These are phyloP conservation scores for Pulveroboletus ravenelii DNA, from an alignment of 768 basidiomycete species.

Conservation along the genomic window DNA sequence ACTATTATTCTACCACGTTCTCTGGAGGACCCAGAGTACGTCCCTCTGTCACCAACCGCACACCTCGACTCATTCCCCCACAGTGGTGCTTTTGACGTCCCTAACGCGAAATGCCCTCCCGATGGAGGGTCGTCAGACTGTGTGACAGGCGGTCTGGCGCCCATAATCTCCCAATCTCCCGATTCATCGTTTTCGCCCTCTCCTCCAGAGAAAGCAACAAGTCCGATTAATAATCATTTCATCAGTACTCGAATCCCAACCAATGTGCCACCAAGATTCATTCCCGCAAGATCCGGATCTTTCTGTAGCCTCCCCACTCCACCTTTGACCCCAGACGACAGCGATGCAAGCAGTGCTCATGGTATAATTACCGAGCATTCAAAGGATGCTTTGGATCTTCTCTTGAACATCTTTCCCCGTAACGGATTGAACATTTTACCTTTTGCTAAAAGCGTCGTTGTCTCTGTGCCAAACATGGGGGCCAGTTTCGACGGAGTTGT, in stretches of 20 bases:
- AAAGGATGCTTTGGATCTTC: slow-evolving; percentile 70
- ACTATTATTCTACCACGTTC: slow-evolving; percentile 92
- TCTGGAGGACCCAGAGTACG: slow-evolving; percentile 88
- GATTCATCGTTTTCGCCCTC: slow-evolving; percentile 31
- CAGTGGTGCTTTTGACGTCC: slow-evolving; percentile 96
- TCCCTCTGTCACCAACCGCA: slow-evolving; percentile 7
- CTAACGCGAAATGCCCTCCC: slow-evolving; percentile 89
- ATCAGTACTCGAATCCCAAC: slow-evolving; percentile 23
- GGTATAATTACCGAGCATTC: slow-evolving; percentile 42
- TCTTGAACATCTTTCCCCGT: slow-evolving; percentile 74
- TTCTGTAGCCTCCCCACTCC: slow-evolving; percentile 55
- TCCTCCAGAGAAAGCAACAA: slow-evolving; percentile 19
- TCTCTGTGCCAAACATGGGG: slow-evolving; percentile 64
- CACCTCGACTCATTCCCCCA: slow-evolving; percentile 6
- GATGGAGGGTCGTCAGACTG: slow-evolving; percentile 91
- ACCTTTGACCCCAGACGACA: slow-evolving; percentile 73
- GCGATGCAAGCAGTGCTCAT: slow-evolving; percentile 39
- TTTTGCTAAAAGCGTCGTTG: slow-evolving; percentile 70
- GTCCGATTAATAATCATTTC: slow-evolving; percentile 16
- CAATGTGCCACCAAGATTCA: slow-evolving; percentile 38
- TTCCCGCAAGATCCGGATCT: slow-evolving; percentile 39
- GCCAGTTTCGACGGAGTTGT: slow-evolving; percentile 74
- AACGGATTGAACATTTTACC: slow-evolving; percentile 63
- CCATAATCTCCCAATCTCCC: slow-evolving; percentile 45
- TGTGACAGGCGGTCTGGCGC: slow-evolving; percentile 92